phyloP scores from a whole-genome alignment of 495 filamentous ascomycete genomes.

The Tuber brumale region DNA sequence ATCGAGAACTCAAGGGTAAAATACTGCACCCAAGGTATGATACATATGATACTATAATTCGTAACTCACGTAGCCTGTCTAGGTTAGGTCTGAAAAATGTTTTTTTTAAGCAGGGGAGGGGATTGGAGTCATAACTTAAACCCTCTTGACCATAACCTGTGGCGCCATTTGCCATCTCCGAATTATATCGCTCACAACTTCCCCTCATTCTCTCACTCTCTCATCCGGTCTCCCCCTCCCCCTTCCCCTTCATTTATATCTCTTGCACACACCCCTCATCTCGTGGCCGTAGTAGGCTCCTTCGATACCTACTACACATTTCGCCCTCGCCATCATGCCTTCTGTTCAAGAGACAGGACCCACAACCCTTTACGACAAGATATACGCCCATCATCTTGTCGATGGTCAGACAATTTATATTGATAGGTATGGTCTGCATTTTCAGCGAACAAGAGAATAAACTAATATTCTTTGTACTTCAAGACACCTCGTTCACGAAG shows the following conservation, averaged over 20 bases:
- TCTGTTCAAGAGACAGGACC: conserved; percentile 61
- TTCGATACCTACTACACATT: neutral
- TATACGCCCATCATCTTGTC: conserved; percentile 86
- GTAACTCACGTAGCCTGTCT: neutral
- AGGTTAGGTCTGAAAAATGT: neutral
- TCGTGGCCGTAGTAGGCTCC: neutral
- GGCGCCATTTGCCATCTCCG: neutral
- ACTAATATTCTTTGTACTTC: conserved; percentile 48
- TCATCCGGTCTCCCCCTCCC: too few species aligned
- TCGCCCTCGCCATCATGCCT: conserved; percentile 59
- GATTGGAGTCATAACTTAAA: neutral
- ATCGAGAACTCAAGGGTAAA: neutral
- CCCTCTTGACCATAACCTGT: neutral
- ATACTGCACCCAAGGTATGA: neutral
- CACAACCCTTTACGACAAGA: conserved; percentile 95
- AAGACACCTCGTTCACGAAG: conserved; percentile 94
- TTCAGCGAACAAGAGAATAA: conserved; percentile 4
- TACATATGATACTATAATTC: neutral
- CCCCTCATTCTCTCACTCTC: neutral
- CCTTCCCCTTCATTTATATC: neutral
- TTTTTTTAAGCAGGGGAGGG: neutral
- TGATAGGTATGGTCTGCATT: conserved; percentile 48
- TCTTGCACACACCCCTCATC: neutral
- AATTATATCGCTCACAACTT: neutral
- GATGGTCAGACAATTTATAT: conserved; percentile 95